Evolutionary conservation across 2,329 filamentous ascomycete genomes (phyloP).

Genomic region (Xylaria multiplex): DNA sequence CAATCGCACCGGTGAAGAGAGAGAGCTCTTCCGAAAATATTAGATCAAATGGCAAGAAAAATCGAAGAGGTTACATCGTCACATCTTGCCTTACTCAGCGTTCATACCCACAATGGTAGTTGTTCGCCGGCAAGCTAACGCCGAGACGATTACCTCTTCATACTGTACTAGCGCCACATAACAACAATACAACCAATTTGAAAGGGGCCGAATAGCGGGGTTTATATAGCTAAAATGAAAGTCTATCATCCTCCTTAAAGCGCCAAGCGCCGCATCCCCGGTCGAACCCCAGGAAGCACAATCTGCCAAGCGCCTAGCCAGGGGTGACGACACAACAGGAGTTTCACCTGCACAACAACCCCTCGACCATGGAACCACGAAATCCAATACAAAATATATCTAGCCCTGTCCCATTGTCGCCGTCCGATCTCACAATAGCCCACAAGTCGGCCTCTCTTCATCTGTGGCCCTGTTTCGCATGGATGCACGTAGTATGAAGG

Average conservation of each 20-base stretch:
- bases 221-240: background rate
- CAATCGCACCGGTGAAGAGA: background rate
- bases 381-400: background rate
- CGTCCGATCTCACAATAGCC: background rate
- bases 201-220: background rate
- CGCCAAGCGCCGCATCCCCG: constrained; percentile 26
- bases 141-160: no score
- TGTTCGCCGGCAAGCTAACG: no score
- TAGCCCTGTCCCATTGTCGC: background rate
- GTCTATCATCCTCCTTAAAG: background rate
- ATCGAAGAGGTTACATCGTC: background rate
- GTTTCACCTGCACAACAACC: constrained; percentile 19
- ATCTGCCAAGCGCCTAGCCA: constrained; percentile 26
- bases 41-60: background rate
- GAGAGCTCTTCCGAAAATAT: no score
- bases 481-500: background rate
- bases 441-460: constrained; percentile 11
- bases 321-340: constrained; percentile 12
- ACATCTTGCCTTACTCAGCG: background rate
- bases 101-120: no score
- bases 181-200: no score
- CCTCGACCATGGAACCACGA: constrained; percentile 3
- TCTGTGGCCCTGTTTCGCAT: background rate
- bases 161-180: no score
- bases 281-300: constrained; percentile 4